Evolutionary conservation across 345 rosid species (phyloP), one percentile per base, ranked within the genome.

Genomic region (Eutrema japonicum): DNA sequence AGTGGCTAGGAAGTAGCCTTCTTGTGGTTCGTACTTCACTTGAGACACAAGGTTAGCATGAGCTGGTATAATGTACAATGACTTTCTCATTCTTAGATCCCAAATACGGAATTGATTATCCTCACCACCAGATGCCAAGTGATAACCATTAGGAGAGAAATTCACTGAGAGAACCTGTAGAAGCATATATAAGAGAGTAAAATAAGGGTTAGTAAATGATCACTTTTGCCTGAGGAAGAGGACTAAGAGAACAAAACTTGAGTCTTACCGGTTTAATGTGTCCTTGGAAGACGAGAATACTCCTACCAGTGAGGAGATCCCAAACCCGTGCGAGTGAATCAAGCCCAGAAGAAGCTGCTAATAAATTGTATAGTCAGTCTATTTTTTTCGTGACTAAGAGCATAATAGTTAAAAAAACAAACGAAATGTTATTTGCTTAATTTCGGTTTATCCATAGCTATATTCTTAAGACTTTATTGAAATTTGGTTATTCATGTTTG

Each of bases 231-330:
- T 10, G 57, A 46, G 30, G 3, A 64, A 43, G 14, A 64, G 9
- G 48, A 56, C 8, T 16, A 70, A 36, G 2, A 18, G 38, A 69
- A 16, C 42, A 63, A 55, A 77, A 33, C 4, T 71, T 27, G 18
- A 36, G 26, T 49, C 88, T 68, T 60, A 96, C 97, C 2, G 98
- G 97, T 78, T 92, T 92, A 73, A 90, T 91, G 80, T 96, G 99
- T 73, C 98, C 98, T 80, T 92, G 92, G 67, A 92, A 87, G 53
- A 96, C 88, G 55, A 96, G 83, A 66, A 85, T 73, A 75, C 98
- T 92, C 80, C 86, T 90, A 56, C 99, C 96, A 14, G 93, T 86
- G 40, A 96, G 98, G n/a, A 95, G 98, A 77, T 95, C 98, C 99
- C 97, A 95, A 70, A 92, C 98, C 71, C 94, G 96, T 30, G 92